phyloP scores from a whole-genome alignment of 2,329 filamentous ascomycete genomes.

The Phaeosphaeriaceae sp. region DNA sequence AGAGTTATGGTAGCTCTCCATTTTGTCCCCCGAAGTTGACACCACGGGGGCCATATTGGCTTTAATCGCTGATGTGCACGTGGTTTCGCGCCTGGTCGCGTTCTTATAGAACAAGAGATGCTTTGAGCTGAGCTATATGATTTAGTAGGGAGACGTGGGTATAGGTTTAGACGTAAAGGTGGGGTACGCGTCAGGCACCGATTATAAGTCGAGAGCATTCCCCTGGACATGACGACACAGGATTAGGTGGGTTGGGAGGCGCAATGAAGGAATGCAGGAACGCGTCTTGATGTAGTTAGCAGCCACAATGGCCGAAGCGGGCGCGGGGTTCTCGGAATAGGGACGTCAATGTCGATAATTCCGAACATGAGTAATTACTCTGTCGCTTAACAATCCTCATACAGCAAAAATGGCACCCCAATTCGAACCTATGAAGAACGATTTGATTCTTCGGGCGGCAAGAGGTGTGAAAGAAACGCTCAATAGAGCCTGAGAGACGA shows the following conservation, averaged over 20 bases:
- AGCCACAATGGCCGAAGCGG: slow-evolving; percentile 12
- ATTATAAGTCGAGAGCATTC: slow-evolving; percentile 27
- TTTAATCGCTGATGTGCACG: slow-evolving; percentile 23
- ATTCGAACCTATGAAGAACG: slow-evolving; percentile 89
- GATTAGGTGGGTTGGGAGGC: background rate
- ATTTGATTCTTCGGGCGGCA: slow-evolving; percentile 87
- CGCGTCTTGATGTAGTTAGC: slow-evolving; percentile 30
- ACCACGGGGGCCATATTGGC: slow-evolving; percentile 20
- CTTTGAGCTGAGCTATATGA: background rate
- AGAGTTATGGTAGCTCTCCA: slow-evolving; percentile 43
- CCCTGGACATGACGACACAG: slow-evolving; percentile 7
- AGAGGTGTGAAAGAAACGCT: slow-evolving; percentile 67
- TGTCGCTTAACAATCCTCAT: background rate
- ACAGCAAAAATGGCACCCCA: slow-evolving; percentile 65
- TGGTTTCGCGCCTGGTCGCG: slow-evolving; percentile 39
- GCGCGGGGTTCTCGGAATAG: slow-evolving; percentile 34
- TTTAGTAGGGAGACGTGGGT: background rate
- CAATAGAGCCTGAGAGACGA: background rate
- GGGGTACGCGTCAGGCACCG: slow-evolving; percentile 11
- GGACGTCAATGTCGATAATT: slow-evolving; percentile 15
- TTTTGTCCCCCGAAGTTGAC: slow-evolving; percentile 49
- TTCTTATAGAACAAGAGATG: slow-evolving; percentile 17
- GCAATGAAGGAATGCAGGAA: slow-evolving; percentile 15
- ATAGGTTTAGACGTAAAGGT: background rate
- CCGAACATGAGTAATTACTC: slow-evolving; percentile 12